Percentiles rank a stretch among this genome's conserved stretches.
phyloP scores from a whole-genome alignment of 2,329 filamentous ascomycete genomes.

The Hymenoscyphus repandus region DNA sequence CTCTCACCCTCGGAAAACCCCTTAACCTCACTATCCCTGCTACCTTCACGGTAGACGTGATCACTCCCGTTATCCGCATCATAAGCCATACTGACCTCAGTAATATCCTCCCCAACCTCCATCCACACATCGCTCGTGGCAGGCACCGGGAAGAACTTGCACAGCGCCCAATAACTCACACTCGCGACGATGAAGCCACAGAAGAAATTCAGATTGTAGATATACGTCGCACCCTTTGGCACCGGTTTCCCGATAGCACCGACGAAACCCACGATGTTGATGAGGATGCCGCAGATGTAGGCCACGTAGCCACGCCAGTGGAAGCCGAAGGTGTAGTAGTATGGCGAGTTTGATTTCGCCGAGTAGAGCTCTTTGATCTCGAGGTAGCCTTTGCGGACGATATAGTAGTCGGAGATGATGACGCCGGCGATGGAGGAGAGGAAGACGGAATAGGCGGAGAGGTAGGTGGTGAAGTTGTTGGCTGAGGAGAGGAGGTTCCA shows the following conservation, averaged over 20 bases:
- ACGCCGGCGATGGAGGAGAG: constrained; percentile 92
- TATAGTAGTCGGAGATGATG: constrained; percentile 82
- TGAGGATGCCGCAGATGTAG: constrained; percentile 76
- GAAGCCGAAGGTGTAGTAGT: constrained; percentile 69
- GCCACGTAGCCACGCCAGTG: constrained; percentile 81
- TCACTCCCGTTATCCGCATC: constrained; percentile 6
- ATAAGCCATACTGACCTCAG: constrained; percentile 36
- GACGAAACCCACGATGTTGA: constrained; percentile 89
- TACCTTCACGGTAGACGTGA: constrained; percentile 19
- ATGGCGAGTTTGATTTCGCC: constrained; percentile 58
- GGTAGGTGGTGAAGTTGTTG: constrained; percentile 86
- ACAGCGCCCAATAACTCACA: constrained; percentile 64
- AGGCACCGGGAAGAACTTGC: constrained; percentile 64
- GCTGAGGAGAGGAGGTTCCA: constrained; percentile 70
- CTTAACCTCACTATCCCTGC: constrained; percentile 5
- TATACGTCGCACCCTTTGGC: constrained; percentile 72
- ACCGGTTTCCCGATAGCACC: constrained; percentile 70
- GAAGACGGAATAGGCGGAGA: constrained; percentile 89
- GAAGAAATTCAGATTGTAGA: constrained; percentile 92
- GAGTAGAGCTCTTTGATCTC: constrained; percentile 76
- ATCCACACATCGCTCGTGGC: constrained; percentile 72
- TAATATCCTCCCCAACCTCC: constrained; percentile 64
- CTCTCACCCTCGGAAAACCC: constrained; percentile 10
- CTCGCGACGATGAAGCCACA: constrained; percentile 70
- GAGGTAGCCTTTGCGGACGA: constrained; percentile 76